Percentiles rank a stretch among this genome's conserved stretches.
These are phyloP conservation scores for Fistulifera pelliculosa DNA, from an alignment of 108 stramenopile species.

Conservation along the genomic window DNA sequence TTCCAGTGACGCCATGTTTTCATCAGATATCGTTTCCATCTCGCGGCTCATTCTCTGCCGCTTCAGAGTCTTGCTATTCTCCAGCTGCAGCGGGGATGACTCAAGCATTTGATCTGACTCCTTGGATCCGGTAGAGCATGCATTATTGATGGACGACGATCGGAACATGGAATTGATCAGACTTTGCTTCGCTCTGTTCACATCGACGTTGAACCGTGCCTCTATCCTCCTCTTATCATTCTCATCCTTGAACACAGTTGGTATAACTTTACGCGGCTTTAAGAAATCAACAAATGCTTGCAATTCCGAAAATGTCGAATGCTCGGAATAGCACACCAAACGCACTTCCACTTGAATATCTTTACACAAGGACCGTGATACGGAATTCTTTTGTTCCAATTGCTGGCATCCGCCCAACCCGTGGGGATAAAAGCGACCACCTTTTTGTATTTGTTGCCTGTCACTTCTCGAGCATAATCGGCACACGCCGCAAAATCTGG, in stretches of 20 bases:
- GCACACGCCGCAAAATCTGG: conserved; percentile 37
- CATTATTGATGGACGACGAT: too few relatives aligned
- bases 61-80: too few relatives aligned
- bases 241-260: conserved; percentile 55
- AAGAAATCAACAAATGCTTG: conserved; percentile 61
- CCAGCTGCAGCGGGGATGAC: too few relatives aligned
- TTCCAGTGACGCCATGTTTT: too few relatives aligned
- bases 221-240: conserved; percentile 35
- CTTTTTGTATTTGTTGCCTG: conserved; percentile 25
- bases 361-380: conserved; percentile 10
- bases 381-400: conserved; percentile 52
- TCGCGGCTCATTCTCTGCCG: too few relatives aligned
- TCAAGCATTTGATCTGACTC: too few relatives aligned
- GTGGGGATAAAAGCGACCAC: conserved; percentile 65
- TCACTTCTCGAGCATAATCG: conserved; percentile 21
- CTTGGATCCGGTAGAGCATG: too few relatives aligned
- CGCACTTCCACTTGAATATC: conserved; percentile 31
- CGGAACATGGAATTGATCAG: conserved; percentile 34
- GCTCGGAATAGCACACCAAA: conserved; percentile 71
- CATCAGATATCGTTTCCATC: too few relatives aligned
- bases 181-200: conserved; percentile 33
- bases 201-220: conserved; percentile 31
- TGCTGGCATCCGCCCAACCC: conserved; percentile 54
- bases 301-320: conserved; percentile 71
- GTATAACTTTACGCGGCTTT: conserved; percentile 55